Evolutionary conservation across 129 eudicot genomes (phyloP).

Genomic region (Helichrysum umbraculigerum): DNA sequence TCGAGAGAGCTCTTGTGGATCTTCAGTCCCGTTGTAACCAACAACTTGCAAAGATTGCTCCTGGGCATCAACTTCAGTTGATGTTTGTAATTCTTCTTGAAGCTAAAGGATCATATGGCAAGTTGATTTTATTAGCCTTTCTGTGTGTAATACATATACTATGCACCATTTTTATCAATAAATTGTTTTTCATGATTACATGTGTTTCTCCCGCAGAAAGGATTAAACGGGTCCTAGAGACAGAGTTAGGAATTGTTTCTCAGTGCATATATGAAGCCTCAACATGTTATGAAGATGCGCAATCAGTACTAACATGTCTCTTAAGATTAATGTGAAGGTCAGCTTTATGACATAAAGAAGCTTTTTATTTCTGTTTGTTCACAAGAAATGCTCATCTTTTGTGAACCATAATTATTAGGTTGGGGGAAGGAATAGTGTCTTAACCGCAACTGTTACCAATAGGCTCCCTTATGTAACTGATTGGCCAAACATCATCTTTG

Average conservation of each 20-base stretch:
- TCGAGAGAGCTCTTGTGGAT: constrained; percentile 52
- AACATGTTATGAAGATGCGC: constrained; percentile 32
- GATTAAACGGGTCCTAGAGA: constrained; percentile 80
- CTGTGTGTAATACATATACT: neutral
- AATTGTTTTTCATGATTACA: neutral
- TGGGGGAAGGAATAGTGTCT: constrained; percentile 68
- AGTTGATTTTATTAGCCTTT: constrained; percentile 11
- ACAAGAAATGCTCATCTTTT: neutral
- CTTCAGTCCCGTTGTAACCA: constrained; percentile 23
- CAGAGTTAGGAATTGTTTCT: constrained; percentile 78
- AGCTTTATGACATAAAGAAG: neutral
- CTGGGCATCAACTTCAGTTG: constrained; percentile 50
- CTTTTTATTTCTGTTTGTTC: neutral
- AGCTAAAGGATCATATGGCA: constrained; percentile 62
- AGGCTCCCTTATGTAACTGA: constrained; percentile 52
- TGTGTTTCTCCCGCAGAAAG: constrained; percentile 42
- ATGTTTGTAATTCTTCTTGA: constrained; percentile 79
- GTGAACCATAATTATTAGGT: constrained; percentile 41
- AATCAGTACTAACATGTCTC: constrained; percentile 61
- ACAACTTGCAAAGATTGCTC: constrained; percentile 19
- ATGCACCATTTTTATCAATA: too few species aligned
- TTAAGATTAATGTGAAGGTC: constrained; percentile 91
- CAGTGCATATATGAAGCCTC: constrained; percentile 85
- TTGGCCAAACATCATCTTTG: constrained; percentile 69
- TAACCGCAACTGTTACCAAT: constrained; percentile 34